phyloP scores from a whole-genome alignment of 139 green algal species.

The Nannochloris sp. region DNA sequence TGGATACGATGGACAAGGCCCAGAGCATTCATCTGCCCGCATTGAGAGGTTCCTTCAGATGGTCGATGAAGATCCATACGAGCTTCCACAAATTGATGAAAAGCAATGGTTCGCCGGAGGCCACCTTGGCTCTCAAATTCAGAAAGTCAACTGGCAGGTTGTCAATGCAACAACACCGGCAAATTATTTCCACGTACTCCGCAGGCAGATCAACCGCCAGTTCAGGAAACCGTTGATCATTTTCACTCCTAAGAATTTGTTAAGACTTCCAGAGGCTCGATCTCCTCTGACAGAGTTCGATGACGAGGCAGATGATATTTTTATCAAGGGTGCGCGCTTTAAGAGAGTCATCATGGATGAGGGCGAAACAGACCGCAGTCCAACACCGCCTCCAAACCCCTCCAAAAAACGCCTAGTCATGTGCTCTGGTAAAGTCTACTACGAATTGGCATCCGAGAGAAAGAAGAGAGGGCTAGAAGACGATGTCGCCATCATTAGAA shows the following conservation, averaged over 20 bases:
- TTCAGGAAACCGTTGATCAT: constrained; percentile 98
- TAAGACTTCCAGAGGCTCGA: constrained; percentile 82
- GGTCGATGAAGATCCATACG: constrained; percentile 87
- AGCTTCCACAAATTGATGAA: constrained; percentile 67
- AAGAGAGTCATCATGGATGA: constrained; percentile 98
- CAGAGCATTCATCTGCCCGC: constrained; percentile 81
- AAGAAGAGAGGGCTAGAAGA: constrained; percentile 51
- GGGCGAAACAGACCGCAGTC: constrained; percentile 41
- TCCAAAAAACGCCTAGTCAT: constrained; percentile 76
- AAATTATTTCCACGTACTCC: constrained; percentile 98
- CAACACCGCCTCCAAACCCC: constrained; percentile 50
- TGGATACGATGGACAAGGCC: constrained; percentile 95
- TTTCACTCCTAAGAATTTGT: constrained; percentile 90
- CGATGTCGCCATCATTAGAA: constrained; percentile 73
- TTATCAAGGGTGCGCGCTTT: constrained; percentile 83
- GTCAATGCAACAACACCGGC: constrained; percentile 93
- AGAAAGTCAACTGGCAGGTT: constrained; percentile 85
- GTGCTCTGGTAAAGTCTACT: constrained; percentile 96
- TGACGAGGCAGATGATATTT: constrained; percentile 71
- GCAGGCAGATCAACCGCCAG: constrained; percentile 73
- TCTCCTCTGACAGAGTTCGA: constrained; percentile 83
- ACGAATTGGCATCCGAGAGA: constrained; percentile 86
- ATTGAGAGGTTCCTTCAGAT: constrained; percentile 93
- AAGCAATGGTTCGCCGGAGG: constrained; percentile 69
- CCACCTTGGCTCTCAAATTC: constrained; percentile 79